Evolutionary conservation across 306 rosid species (phyloP).

Genomic region (Lathyrus oleraceus): DNA sequence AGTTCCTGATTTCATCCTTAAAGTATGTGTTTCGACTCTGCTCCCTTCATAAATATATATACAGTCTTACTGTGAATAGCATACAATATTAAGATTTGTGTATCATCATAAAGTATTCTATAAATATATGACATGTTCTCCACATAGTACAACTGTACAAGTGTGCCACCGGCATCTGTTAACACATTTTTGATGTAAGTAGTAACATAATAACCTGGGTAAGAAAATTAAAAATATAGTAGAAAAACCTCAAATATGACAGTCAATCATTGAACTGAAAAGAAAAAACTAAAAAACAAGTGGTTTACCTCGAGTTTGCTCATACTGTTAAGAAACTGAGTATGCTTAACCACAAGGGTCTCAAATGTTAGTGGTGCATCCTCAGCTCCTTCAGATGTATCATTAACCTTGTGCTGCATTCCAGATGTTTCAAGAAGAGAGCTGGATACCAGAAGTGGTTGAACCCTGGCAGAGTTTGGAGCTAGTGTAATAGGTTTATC

Average conservation of each 20-base stretch:
- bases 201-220: conserved; percentile 2
- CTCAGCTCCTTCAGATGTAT: conserved; percentile 71
- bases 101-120: background rate
- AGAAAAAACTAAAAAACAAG: background rate
- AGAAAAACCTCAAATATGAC: conserved; percentile 5
- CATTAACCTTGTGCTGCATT: conserved; percentile 70
- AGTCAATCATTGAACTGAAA: background rate
- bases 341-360: conserved; percentile 76
- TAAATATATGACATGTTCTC: background rate
- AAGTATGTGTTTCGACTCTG: background rate
- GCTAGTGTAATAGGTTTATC: conserved; percentile 93
- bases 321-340: conserved; percentile 80
- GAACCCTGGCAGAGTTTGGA: conserved; percentile 94
- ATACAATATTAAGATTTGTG: background rate
- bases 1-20: background rate
- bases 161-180: background rate
- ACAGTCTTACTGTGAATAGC: background rate
- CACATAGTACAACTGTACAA: background rate
- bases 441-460: conserved; percentile 68
- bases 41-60: background rate
- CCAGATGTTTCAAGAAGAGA: conserved; percentile 70
- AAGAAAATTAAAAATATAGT: background rate
- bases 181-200: background rate
- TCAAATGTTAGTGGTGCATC: conserved; percentile 85
- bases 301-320: conserved; percentile 89